Percentiles rank a stretch among this genome's conserved stretches.
These are phyloP conservation scores for Cephaloascus fragrans DNA, from an alignment of 805 yeast genomes.

Conservation along the genomic window DNA sequence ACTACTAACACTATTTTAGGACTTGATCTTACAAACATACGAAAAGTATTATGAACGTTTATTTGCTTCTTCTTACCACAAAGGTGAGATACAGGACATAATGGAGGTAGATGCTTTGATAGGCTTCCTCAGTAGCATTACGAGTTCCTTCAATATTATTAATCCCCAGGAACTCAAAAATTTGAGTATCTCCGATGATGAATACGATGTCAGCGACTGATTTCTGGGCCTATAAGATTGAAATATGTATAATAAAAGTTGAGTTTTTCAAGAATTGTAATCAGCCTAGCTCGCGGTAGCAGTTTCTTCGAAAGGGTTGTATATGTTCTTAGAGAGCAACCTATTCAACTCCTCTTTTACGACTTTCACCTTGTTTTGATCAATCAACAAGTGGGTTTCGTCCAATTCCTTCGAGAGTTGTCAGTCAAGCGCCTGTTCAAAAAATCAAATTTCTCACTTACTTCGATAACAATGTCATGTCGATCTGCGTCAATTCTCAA, in stretches of 20 bases:
- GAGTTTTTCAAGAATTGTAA: too few relatives aligned
- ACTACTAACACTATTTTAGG: slow-evolving; percentile 14
- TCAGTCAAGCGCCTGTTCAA: not conserved
- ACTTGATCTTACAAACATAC: slow-evolving; percentile 48
- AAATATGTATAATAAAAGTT: too few relatives aligned
- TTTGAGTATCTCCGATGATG: not conserved
- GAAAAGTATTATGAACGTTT: slow-evolving; percentile 35
- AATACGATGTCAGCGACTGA: not conserved
- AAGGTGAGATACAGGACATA: slow-evolving; percentile 31
- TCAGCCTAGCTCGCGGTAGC: too few relatives aligned
- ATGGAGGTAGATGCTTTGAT: slow-evolving; percentile 58
- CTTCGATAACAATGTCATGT: slow-evolving; percentile 48
- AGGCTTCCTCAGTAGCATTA: slow-evolving; percentile 31
- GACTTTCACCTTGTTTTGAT: slow-evolving; percentile 62
- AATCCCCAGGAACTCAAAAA: not conserved
- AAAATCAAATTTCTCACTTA: not conserved
- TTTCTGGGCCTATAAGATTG: too few relatives aligned
- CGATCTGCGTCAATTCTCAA: slow-evolving; percentile 68
- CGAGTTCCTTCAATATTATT: slow-evolving; percentile 4
- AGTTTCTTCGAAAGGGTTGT: slow-evolving; percentile 75
- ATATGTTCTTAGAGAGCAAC: slow-evolving; percentile 72
- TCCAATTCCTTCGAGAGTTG: slow-evolving; percentile 63
- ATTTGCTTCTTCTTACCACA: slow-evolving; percentile 13
- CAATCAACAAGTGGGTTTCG: slow-evolving; percentile 81
- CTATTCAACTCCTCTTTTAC: slow-evolving; percentile 72